These are phyloP conservation scores for Medicago arabica DNA, from an alignment of 306 rosid species.

Conservation along the genomic window DNA sequence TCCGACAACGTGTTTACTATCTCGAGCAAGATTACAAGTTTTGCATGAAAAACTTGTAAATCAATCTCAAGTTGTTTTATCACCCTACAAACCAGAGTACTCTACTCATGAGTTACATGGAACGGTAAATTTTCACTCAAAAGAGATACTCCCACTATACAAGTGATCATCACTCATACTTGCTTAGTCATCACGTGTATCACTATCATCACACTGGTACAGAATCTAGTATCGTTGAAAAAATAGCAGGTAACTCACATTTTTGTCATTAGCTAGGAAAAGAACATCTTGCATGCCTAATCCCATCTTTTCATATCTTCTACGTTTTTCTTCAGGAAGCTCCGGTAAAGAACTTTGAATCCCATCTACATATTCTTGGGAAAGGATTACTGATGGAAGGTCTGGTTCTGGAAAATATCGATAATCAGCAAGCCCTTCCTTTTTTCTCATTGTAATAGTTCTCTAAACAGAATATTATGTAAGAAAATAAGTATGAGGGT, in stretches of 20 bases:
- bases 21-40: too few species aligned
- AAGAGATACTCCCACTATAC: too few species aligned
- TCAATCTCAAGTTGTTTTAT: too few species aligned
- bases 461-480: constrained; percentile 51
- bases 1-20: too few species aligned
- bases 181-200: too few species aligned
- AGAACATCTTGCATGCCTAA: constrained; percentile 94
- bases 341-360: constrained; percentile 77
- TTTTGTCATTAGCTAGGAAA: constrained; percentile 82
- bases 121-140: too few species aligned
- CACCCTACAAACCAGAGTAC: too few species aligned
- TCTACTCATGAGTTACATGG: too few species aligned
- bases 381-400: constrained; percentile 81
- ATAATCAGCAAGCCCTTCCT: constrained; percentile 98
- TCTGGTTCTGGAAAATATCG: constrained; percentile 98
- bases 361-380: constrained; percentile 70
- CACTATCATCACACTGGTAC: constrained; percentile 5
- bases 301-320: constrained; percentile 86
- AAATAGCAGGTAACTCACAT: constrained; percentile 62
- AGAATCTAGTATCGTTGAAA: neutral
- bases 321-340: constrained; percentile 89
- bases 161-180: too few species aligned
- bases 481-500: constrained; percentile 40
- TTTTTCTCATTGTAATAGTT: constrained; percentile 96
- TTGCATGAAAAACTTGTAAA: too few species aligned